phyloP scores from a whole-genome alignment of 441 rosid genomes.

The Pelargonium fulgidum region DNA sequence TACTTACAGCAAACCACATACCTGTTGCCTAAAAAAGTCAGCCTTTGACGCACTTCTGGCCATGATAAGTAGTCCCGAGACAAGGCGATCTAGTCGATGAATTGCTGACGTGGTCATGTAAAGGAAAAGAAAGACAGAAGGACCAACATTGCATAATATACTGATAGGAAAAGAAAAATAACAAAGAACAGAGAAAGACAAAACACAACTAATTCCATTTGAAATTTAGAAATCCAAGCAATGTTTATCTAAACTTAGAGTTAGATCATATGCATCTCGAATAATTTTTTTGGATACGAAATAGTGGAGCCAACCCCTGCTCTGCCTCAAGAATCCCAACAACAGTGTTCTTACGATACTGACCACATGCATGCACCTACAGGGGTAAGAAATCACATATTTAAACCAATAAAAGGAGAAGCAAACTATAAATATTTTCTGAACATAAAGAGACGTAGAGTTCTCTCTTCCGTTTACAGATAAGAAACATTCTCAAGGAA shows the following conservation, averaged over 20 bases:
- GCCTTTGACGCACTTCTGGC: constrained; percentile 83
- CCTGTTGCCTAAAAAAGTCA: constrained; percentile 81
- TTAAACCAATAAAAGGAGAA: constrained; percentile 13
- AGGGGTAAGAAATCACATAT: constrained; percentile 17
- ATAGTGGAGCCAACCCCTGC: constrained; percentile 60
- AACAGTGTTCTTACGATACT: constrained; percentile 88
- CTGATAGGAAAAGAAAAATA: not conserved
- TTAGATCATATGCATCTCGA: constrained; percentile 12
- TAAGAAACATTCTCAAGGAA: constrained; percentile 1
- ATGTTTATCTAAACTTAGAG: not conserved
- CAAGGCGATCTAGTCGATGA: constrained; percentile 81
- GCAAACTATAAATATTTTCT: not conserved
- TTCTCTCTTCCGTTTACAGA: constrained; percentile 8
- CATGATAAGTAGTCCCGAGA: constrained; percentile 85
- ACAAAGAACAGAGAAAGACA: constrained; percentile 5
- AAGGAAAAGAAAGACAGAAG: constrained; percentile 31
- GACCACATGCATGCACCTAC: constrained; percentile 97
- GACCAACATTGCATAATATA: constrained; percentile 7
- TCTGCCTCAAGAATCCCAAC: constrained; percentile 95
- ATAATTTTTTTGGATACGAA: constrained; percentile 61
- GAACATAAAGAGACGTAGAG: constrained; percentile 1
- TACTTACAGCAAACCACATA: constrained; percentile 16
- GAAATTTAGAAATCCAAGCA: constrained; percentile 10
- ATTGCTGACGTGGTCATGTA: constrained; percentile 47
- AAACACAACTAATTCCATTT: not conserved